Base-by-base conservation (phyloP, 164 flowering plant genomes). In the Kalanchoe fedtschenkoi region DNA sequence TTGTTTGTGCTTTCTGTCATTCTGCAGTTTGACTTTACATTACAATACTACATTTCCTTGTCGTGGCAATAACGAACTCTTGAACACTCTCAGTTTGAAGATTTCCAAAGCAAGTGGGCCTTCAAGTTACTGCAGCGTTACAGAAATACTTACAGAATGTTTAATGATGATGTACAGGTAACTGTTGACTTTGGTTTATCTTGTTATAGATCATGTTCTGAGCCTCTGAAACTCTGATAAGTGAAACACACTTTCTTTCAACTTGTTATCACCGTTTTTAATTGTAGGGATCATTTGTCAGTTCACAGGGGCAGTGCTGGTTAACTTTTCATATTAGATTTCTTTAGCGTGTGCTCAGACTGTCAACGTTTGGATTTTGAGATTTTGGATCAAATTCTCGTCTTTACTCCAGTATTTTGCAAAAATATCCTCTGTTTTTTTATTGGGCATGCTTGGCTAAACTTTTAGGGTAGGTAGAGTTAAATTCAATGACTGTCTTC, bases 91-190 rank as follows among this genome's bases (percentile, higher is more conserved):
- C 80, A 93, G 97, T 93, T 93, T 78, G 99, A 93, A 78, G 99
- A 93, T 81, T 93, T 93, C 67, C 96, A 93, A 71, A 93, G 95
- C 79, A 93, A 90, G 78, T 93, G 99, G 97, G 97, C 99, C n/a
- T 90, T 84, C 73, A 90, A 83, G 73, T 75, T 93, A 62, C 74
- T 93, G 82, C 95, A 93, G 80, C 84, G 99, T 2, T 93, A 90
- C 38, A 83, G 99, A 72, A 75, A 84, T 66, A 80, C 69, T 42
- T 93, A 87, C 70, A 76, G 99, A 65, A 93, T 90, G 97, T 93
- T 93, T 66, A 93, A 93, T 74, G 99, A 93, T 73, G 99, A 93
- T 80, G 96, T 93, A 38, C 99, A 93, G 91, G 97, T 89, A 74
- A 68, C 57, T 6, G 46, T 10, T 34, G 32, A 60, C 38, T 42